phyloP scores from a whole-genome alignment of 176 grass and related monocot genomes.

The Oryza meridionalis region DNA sequence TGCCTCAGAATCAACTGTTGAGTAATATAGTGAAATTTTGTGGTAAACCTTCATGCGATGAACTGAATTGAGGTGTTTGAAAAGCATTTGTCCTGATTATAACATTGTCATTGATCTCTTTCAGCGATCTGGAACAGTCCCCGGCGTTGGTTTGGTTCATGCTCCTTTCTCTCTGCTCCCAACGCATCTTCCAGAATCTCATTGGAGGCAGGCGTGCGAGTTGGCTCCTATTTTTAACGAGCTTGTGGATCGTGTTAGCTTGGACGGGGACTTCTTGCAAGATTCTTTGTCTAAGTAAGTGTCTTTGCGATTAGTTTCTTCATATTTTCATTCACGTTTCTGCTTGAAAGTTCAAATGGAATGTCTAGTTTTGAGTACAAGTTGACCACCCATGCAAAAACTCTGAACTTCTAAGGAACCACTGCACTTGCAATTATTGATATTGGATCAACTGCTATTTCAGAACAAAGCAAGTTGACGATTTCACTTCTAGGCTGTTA shows the following conservation, averaged over 20 bases:
- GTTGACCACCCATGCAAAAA: neutral
- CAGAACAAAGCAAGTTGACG: constrained; percentile 84
- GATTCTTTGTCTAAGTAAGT: constrained; percentile 79
- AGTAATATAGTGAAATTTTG: neutral
- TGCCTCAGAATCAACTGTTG: neutral
- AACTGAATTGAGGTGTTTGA: neutral
- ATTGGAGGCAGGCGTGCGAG: constrained; percentile 85
- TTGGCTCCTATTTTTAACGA: constrained; percentile 84
- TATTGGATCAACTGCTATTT: constrained; percentile 30
- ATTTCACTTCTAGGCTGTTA: constrained; percentile 86
- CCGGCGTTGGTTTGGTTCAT: constrained; percentile 78
- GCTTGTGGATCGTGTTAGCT: constrained; percentile 82
- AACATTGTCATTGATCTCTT: constrained; percentile 10
- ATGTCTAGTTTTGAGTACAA: neutral
- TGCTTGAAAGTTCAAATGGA: neutral
- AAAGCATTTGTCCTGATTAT: neutral
- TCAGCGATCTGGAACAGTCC: constrained; percentile 78
- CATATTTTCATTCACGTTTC: neutral
- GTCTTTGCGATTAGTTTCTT: neutral
- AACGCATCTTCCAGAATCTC: constrained; percentile 42
- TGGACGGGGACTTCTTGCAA: constrained; percentile 88
- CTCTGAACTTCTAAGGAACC: neutral
- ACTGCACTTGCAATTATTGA: neutral
- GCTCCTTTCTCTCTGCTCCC: constrained; percentile 80
- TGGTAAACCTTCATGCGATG: neutral